These are phyloP conservation scores for Penicillium silybi DNA, from an alignment of 495 filamentous ascomycete species.

Conservation along the genomic window DNA sequence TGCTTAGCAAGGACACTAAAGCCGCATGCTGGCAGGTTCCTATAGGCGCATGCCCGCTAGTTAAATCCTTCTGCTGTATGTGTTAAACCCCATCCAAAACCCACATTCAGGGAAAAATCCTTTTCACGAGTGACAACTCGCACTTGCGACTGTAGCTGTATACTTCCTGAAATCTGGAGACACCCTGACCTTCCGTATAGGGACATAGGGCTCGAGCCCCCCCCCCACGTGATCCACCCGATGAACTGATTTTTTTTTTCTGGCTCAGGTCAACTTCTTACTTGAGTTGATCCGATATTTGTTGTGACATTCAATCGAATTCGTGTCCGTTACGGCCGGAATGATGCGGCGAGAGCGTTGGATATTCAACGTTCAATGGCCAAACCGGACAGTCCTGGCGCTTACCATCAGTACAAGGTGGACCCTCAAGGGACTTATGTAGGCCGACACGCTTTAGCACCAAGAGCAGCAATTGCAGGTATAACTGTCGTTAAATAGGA, in stretches of 20 bases:
- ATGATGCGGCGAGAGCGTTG: background rate
- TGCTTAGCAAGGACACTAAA: too few species aligned
- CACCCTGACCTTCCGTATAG: background rate
- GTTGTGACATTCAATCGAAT: background rate
- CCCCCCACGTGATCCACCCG: conserved; percentile 2
- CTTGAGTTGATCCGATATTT: background rate
- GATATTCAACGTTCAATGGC: background rate
- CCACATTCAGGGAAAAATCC: background rate
- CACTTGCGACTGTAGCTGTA: background rate
- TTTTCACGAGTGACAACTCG: background rate
- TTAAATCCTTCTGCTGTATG: too few species aligned
- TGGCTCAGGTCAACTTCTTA: background rate
- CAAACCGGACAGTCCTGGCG: background rate
- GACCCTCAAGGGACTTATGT: background rate
- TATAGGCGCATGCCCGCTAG: too few species aligned
- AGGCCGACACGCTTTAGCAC: too few species aligned
- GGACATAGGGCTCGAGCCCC: conserved; percentile 3
- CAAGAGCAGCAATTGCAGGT: background rate
- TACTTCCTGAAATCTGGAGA: background rate
- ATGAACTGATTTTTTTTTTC: background rate
- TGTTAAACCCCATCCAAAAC: too few species aligned
- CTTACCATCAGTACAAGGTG: background rate
- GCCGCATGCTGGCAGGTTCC: too few species aligned
- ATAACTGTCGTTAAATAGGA: background rate
- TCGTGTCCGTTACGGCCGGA: background rate